Conservation (phyloP, 306 rosid genomes). For the Medicago ruthenica region DNA sequence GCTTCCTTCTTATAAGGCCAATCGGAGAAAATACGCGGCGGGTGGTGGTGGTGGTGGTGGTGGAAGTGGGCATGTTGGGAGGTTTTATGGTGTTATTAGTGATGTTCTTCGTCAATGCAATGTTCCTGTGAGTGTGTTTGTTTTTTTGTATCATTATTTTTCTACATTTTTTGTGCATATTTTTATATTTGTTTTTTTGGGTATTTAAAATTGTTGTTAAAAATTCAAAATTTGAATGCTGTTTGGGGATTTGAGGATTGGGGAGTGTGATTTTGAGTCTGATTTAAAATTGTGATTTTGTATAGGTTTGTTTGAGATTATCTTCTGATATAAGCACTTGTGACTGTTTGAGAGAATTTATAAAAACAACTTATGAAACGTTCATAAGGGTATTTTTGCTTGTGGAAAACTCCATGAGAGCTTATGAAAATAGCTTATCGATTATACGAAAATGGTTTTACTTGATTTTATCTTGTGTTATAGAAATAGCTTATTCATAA, state of each 20-base stretch:
- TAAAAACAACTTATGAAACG: too few relatives aligned
- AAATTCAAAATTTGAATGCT: not conserved
- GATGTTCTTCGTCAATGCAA: conserved; percentile 47
- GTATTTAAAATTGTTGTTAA: conserved; percentile 6
- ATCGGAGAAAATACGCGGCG: conserved; percentile 55
- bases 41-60: conserved; percentile 48
- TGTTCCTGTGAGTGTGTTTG: not conserved
- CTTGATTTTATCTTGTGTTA: too few relatives aligned
- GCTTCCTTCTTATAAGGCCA: conserved; percentile 88
- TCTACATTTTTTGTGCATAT: not conserved
- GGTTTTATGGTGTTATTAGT: conserved; percentile 55
- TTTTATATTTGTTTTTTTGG: not conserved
- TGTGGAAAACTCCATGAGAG: too few relatives aligned
- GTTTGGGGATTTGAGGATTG: not conserved
- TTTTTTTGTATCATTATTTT: too few relatives aligned
- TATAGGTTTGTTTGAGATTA: too few relatives aligned
- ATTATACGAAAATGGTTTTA: too few relatives aligned
- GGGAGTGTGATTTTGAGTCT: not conserved
- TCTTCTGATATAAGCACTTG: too few relatives aligned
- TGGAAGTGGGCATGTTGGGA: conserved; percentile 59
- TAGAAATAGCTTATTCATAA: too few relatives aligned
- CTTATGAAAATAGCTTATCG: too few relatives aligned
- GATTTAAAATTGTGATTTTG: too few relatives aligned
- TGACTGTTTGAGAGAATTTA: too few relatives aligned
- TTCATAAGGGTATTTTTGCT: too few relatives aligned